phyloP scores from a whole-genome alignment of 1,284 basidiomycete species.

The Cutaneotrichosporon cutaneum region DNA sequence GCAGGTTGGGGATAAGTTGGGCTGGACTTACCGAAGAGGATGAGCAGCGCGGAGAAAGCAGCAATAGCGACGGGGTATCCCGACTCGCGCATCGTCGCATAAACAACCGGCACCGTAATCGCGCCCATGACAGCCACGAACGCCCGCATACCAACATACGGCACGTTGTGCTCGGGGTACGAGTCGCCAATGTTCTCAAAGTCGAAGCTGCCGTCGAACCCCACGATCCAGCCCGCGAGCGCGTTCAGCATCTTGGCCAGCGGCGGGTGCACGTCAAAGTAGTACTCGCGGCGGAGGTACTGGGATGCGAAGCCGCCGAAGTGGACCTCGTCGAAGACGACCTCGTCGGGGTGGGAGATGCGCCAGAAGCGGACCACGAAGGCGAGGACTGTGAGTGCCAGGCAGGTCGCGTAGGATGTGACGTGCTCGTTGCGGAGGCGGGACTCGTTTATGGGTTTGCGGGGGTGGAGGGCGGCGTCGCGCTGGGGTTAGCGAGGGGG shows the following conservation, averaged over 20 bases:
- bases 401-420: constrained; percentile 36
- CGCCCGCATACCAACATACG: constrained; percentile 89
- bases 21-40: constrained; percentile 75
- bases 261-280: constrained; percentile 99
- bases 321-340: constrained; percentile 97
- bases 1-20: no score
- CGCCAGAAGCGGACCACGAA: constrained; percentile 85
- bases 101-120: constrained; percentile 85
- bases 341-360: constrained; percentile 88
- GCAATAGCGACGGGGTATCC: constrained; percentile 89
- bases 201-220: constrained; percentile 88
- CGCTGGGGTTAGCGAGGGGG: constrained; percentile 8
- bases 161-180: constrained; percentile 70
- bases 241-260: constrained; percentile 91
- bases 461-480: background rate
- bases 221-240: constrained; percentile 91
- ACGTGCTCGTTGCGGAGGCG: constrained; percentile 34
- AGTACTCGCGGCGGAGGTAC: constrained; percentile 88
- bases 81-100: constrained; percentile 95
- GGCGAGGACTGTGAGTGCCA: constrained; percentile 65
- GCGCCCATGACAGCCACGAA: constrained; percentile 88
- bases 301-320: constrained; percentile 87
- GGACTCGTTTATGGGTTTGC: constrained; percentile 18
- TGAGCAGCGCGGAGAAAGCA: constrained; percentile 77
- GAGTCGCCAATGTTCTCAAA: constrained; percentile 96